These are phyloP conservation scores for Trypanosoma vivax DNA, from an alignment of 208 protist species.

Conservation along the genomic window DNA sequence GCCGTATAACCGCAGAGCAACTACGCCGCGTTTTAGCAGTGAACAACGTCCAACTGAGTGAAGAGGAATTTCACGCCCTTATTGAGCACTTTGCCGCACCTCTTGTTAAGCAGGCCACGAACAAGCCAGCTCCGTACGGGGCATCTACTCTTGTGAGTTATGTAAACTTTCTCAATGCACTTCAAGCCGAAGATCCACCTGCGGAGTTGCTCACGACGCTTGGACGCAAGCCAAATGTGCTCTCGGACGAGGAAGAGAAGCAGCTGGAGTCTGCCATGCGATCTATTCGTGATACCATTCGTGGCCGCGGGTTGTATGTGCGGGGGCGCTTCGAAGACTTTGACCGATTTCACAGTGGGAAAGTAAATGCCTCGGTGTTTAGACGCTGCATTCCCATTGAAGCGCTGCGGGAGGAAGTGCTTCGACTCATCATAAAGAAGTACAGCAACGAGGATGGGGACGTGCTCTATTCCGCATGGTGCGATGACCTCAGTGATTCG, in stretches of 20 bases:
- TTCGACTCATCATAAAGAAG: constrained; percentile 59
- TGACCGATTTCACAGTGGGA: constrained; percentile 62
- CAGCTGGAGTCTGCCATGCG: constrained; percentile 21
- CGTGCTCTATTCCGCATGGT: constrained; percentile 74
- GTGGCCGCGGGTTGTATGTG: constrained; percentile 36
- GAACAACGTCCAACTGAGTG: constrained; percentile 43
- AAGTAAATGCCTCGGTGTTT: constrained; percentile 64
- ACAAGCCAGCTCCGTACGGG: neutral
- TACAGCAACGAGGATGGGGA: constrained; percentile 65
- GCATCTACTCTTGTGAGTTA: constrained; percentile 33
- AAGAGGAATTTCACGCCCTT: constrained; percentile 37
- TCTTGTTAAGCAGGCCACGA: neutral
- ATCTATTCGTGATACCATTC: constrained; percentile 45
- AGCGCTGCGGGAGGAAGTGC: constrained; percentile 13
- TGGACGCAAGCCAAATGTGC: constrained; percentile 14
- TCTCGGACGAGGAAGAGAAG: constrained; percentile 46
- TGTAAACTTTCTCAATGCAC: constrained; percentile 30
- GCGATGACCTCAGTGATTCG: constrained; percentile 46
- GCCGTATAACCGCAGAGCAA: constrained; percentile 69
- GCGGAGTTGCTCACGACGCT: constrained; percentile 25
- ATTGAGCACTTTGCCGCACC: constrained; percentile 24
- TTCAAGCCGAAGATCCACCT: constrained; percentile 27
- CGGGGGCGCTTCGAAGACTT: constrained; percentile 66
- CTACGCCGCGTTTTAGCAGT: constrained; percentile 61
- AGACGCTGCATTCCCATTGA: constrained; percentile 60